Evolutionary conservation across 768 basidiomycete genomes (phyloP), one percentile per base, ranked within the genome.

Genomic region (Rickenella mellea): DNA sequence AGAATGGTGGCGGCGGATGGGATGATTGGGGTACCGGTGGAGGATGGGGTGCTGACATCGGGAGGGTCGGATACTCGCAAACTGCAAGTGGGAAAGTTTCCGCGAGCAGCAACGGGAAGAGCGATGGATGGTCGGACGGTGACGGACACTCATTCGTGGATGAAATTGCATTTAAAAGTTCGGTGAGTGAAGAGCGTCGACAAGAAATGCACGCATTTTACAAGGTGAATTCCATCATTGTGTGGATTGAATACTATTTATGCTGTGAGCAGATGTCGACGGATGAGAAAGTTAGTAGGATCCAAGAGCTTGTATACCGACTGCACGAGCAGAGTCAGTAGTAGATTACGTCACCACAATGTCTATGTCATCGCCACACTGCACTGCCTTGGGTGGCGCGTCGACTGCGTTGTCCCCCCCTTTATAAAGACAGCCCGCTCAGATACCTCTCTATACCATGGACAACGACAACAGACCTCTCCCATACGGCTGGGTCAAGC

Each of bases 401-500:
- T n/a, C n/a, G n/a, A n/a, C n/a, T n/a, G n/a, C n/a, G n/a, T n/a
- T n/a, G n/a, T n/a, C n/a, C n/a, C n/a, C n/a, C n/a, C n/a, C n/a
- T n/a, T n/a, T n/a, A n/a, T n/a, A n/a, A n/a, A n/a, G n/a, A n/a
- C n/a, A n/a, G n/a, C 39, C 17, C 10, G 26, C 24, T 6, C 10
- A 9, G 24, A 14, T 6, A 35, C 32, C 22, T 21, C 32, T 35
- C 11, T 10, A 17, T 20, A 50, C 38, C 39, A 55, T 53, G 51
- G 44, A 33, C 32, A 49, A 43, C 41, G 54, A 59, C 39, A 35
- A 61, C n/a, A 49, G 51, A 31, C 63, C 68, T 39, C 60, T 80
- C 9, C 79, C 79, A 2, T 56, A 67, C 24, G 80, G 78, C 27
- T 81, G 80, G 80, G 57, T 74, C 19, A 53, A 66, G 39, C 67